These are phyloP conservation scores for Solanum sitiens DNA, from an alignment of 257 asterid species.

Conservation along the genomic window DNA sequence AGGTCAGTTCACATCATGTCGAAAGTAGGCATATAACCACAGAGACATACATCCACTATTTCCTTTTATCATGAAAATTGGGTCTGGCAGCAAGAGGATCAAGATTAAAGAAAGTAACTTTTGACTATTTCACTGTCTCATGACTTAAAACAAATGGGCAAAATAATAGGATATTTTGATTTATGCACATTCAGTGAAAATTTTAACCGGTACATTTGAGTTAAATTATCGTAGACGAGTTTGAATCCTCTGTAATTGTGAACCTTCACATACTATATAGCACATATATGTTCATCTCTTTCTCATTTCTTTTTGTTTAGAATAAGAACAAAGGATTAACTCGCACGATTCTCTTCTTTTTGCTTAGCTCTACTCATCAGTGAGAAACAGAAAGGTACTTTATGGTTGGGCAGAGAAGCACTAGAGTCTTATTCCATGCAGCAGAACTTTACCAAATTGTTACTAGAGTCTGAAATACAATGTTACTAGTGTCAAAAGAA, in stretches of 20 bases:
- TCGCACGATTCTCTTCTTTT: background rate
- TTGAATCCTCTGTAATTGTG: background rate
- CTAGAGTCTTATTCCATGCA: background rate
- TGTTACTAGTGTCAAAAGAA: background rate
- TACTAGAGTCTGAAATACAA: too few species aligned
- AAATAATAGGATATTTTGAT: background rate
- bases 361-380: background rate
- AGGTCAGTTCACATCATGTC: background rate
- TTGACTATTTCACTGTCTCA: too few species aligned
- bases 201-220: background rate
- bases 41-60: background rate
- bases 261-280: background rate
- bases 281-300: background rate
- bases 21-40: background rate
- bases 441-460: constrained; percentile 42
- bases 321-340: background rate
- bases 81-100: background rate
- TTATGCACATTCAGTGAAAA: too few species aligned
- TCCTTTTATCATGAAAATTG: too few species aligned
- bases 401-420: background rate
- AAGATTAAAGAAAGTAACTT: too few species aligned
- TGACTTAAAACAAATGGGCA: too few species aligned
- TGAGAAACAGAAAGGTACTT: background rate
- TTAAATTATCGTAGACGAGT: background rate
- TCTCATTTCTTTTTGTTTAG: background rate